Conservation (phyloP, 164 flowering plant species). For the Nymphaea thermarum region DNA sequence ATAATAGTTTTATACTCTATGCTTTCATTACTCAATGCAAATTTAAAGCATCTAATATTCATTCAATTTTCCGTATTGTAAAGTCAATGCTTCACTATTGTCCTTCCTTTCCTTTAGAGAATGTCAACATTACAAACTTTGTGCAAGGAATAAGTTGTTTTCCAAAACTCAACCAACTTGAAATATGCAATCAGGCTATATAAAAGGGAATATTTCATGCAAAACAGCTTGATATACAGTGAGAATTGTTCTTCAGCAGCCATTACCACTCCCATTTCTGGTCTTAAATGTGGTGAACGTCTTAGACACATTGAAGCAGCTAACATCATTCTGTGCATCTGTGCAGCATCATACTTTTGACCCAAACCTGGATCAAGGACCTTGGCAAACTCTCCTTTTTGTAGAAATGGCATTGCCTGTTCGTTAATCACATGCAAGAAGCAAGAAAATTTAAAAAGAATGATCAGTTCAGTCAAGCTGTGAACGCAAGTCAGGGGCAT, state of each 20-base stretch:
- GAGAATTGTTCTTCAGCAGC: background rate
- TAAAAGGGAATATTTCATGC: no score
- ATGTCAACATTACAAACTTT: no score
- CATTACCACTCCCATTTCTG: slow-evolving; percentile 68
- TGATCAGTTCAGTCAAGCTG: background rate
- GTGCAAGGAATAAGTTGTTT: no score
- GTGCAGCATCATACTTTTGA: slow-evolving; percentile 35
- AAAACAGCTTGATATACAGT: no score
- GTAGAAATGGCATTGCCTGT: slow-evolving; percentile 72
- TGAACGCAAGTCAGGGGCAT: background rate
- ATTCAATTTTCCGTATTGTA: no score
- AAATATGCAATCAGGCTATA: no score
- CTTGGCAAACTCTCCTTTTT: slow-evolving; percentile 36
- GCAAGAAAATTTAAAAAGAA: background rate
- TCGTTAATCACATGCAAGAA: background rate
- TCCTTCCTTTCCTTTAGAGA: no score
- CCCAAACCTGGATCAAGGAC: slow-evolving; percentile 61
- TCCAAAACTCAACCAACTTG: no score
- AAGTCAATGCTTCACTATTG: no score
- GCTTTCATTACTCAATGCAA: no score
- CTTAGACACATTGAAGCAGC: slow-evolving; percentile 78
- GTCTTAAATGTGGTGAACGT: slow-evolving; percentile 61
- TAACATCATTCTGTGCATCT: slow-evolving; percentile 64
- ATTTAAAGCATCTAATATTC: no score
- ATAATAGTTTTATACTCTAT: no score